A percentile compares a stretch with the other conserved stretches of the same genome.
phyloP scores from a whole-genome alignment of 768 basidiomycete genomes.

The Leccinum truebloodii region DNA sequence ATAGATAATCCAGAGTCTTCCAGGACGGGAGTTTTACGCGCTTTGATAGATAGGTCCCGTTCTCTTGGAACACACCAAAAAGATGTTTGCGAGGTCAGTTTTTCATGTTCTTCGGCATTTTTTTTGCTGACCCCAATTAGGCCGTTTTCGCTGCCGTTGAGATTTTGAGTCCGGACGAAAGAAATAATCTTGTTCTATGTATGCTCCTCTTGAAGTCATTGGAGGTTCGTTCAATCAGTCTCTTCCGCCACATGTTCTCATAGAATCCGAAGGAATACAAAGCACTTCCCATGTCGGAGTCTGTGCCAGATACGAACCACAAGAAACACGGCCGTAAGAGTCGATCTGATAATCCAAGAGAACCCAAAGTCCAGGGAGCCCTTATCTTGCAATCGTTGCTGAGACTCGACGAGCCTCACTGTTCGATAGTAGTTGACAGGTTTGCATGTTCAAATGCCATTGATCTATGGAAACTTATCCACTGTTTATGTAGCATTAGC shows the following conservation, averaged over 20 bases:
- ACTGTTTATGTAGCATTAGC: constrained; percentile 47
- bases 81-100: constrained; percentile 57
- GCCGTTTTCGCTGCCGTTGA: constrained; percentile 62
- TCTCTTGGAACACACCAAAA: constrained; percentile 47
- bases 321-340: constrained; percentile 16
- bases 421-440: constrained; percentile 71
- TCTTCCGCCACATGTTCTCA: constrained; percentile 1
- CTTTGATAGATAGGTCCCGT: constrained; percentile 68
- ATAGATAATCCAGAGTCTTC: constrained; percentile 48
- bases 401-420: constrained; percentile 63
- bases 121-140: constrained; percentile 38
- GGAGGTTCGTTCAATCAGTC: constrained; percentile 40
- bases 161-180: constrained; percentile 49
- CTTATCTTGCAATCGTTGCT: constrained; percentile 84
- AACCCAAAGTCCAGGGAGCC: constrained; percentile 81
- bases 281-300: constrained; percentile 10
- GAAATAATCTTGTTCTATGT: constrained; percentile 62
- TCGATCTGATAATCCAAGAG: constrained; percentile 41
- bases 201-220: constrained; percentile 55
- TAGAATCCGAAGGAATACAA: constrained; percentile 26
- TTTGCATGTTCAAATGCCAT: constrained; percentile 29
- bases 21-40: constrained; percentile 77
- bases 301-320: constrained; percentile 13
- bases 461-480: constrained; percentile 8
- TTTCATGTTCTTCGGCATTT: not conserved